phyloP scores from a whole-genome alignment of 768 basidiomycete genomes.

The Phaeolepiota aurea region DNA sequence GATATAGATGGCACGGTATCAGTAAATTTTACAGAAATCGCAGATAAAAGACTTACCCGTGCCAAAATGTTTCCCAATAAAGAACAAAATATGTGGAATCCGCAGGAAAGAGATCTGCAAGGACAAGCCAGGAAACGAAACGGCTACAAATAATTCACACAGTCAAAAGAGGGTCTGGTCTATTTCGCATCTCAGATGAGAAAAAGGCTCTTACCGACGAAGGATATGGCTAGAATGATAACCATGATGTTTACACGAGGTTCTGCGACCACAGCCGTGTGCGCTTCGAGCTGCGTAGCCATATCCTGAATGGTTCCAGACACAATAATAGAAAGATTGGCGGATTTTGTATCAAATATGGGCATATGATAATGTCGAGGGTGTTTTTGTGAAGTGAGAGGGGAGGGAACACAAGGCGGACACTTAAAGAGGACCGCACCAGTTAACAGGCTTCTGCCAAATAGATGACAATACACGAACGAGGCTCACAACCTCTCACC shows the following conservation, averaged over 20 bases:
- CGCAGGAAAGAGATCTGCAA: slow-evolving; percentile 41
- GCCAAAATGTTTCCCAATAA: slow-evolving; percentile 84
- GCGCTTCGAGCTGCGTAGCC: not conserved
- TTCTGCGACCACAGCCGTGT: not conserved
- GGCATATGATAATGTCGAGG: not conserved
- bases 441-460: too few species aligned
- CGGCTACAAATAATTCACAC: slow-evolving; percentile 32
- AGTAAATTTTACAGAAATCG: slow-evolving; percentile 1
- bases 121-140: slow-evolving; percentile 64
- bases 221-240: not conserved
- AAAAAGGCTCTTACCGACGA: not conserved
- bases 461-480: too few species aligned
- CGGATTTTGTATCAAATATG: not conserved
- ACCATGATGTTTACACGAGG: not conserved
- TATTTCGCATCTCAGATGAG: not conserved
- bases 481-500: too few species aligned
- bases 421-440: not conserved
- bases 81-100: slow-evolving; percentile 65
- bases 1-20: not conserved
- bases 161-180: not conserved
- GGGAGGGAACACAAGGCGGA: not conserved
- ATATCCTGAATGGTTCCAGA: too few species aligned
- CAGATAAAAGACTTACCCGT: slow-evolving; percentile 36
- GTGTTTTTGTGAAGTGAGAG: not conserved
- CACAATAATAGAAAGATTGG: not conserved